Evolutionary conservation across 2,329 filamentous ascomycete genomes (phyloP).

Genomic region (Cadophora sp.): DNA sequence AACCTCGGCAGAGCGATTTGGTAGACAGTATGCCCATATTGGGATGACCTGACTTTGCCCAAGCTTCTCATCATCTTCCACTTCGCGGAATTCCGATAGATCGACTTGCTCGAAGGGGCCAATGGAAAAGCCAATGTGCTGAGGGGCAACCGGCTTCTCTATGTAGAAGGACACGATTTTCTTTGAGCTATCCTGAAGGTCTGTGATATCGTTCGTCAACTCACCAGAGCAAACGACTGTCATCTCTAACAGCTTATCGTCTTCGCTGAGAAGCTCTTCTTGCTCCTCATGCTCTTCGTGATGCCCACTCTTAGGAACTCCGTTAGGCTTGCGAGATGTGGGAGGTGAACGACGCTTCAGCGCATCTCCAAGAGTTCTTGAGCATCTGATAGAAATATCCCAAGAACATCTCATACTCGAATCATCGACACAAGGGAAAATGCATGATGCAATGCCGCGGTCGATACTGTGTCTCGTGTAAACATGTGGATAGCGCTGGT

Average conservation of each 20-base stretch:
- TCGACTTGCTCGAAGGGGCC: constrained; percentile 96
- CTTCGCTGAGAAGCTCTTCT: constrained; percentile 63
- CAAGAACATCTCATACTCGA: constrained; percentile 81
- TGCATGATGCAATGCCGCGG: constrained; percentile 79
- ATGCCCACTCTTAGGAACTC: constrained; percentile 31
- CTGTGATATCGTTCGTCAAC: constrained; percentile 80
- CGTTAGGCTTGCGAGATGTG: constrained; percentile 49
- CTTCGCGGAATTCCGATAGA: constrained; percentile 85
- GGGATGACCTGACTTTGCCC: constrained; percentile 82
- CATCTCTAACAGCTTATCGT: constrained; percentile 89
- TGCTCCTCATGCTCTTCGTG: constrained; percentile 45
- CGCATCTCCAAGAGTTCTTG: constrained; percentile 84
- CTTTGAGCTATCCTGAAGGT: constrained; percentile 77
- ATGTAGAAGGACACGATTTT: constrained; percentile 89
- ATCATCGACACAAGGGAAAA: constrained; percentile 95
- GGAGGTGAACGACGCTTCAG: constrained; percentile 55
- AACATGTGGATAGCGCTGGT: constrained; percentile 85
- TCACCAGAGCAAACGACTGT: constrained; percentile 91
- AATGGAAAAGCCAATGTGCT: constrained; percentile 91
- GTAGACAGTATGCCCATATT: constrained; percentile 90
- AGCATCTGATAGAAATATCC: constrained; percentile 87
- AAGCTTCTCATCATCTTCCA: constrained; percentile 90
- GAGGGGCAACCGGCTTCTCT: constrained; percentile 76
- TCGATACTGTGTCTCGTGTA: constrained; percentile 85
- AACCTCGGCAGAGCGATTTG: constrained; percentile 80